Evolutionary conservation across 352 stramenopile species (phyloP).

Genomic region (Paralagenidium karlingii): DNA sequence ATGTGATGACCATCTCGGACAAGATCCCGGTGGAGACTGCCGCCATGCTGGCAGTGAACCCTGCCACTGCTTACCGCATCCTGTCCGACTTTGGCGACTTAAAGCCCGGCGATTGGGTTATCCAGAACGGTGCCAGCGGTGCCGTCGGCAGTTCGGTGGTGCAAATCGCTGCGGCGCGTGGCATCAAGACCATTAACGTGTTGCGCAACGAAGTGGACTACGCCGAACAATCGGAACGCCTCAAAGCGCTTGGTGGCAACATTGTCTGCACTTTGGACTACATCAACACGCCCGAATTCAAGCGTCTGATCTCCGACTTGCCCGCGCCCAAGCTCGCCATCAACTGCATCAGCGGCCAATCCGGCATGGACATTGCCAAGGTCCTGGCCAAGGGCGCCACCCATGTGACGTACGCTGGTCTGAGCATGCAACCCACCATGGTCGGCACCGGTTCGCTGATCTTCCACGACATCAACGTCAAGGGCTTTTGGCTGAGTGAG

Average conservation of each 20-base stretch:
- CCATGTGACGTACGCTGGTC: constrained; percentile 71
- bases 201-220: constrained; percentile 76
- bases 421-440: constrained; percentile 57
- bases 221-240: constrained; percentile 52
- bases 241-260: constrained; percentile 67
- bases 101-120: constrained; percentile 69
- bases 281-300: constrained; percentile 65
- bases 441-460: constrained; percentile 63
- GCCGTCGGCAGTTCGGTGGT: constrained; percentile 80
- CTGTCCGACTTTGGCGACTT: constrained; percentile 76
- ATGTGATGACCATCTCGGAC: constrained; percentile 63
- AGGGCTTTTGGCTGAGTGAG: constrained; percentile 79
- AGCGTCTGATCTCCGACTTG: constrained; percentile 72
- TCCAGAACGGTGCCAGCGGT: constrained; percentile 86
- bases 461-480: constrained; percentile 82
- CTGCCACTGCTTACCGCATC: constrained; percentile 75
- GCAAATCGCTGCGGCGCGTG: constrained; percentile 74
- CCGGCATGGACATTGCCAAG: constrained; percentile 53
- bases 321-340: constrained; percentile 74
- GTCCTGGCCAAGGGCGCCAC: constrained; percentile 58
- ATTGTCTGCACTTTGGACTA: constrained; percentile 69
- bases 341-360: constrained; percentile 69
- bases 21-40: constrained; percentile 82
- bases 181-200: constrained; percentile 87
- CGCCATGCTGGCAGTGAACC: constrained; percentile 71